phyloP scores from a whole-genome alignment of 1,284 basidiomycete species.

The Ganoderma meredithae region DNA sequence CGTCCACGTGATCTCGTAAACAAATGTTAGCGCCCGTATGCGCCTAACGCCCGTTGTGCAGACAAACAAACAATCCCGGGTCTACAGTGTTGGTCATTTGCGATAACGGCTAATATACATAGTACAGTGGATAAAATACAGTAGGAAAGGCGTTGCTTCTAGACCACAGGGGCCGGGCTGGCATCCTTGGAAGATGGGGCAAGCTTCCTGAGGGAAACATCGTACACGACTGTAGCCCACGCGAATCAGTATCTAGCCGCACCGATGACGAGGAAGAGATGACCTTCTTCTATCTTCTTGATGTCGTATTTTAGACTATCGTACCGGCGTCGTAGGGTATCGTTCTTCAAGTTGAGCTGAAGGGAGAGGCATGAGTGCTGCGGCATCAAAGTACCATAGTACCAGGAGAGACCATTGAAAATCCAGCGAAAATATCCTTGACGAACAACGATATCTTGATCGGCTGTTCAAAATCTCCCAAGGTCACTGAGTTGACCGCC shows the following conservation, averaged over 20 bases:
- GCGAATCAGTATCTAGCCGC: not conserved
- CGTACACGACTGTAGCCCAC: conserved; percentile 73
- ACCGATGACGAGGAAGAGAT: not conserved
- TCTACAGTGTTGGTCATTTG: not conserved
- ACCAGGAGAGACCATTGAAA: conserved; percentile 68
- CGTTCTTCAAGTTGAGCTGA: conserved; percentile 91
- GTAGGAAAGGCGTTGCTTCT: not conserved
- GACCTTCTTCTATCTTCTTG: conserved; percentile 91
- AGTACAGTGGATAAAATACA: not conserved
- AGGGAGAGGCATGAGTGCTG: not conserved
- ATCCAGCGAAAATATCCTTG: conserved; percentile 83
- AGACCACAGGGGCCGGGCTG: not conserved
- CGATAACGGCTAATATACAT: not conserved
- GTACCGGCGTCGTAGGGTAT: conserved; percentile 78
- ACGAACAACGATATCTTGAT: conserved; percentile 83
- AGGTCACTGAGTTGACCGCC: conserved; percentile 83
- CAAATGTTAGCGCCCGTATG: conserved; percentile 3
- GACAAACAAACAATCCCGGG: not conserved
- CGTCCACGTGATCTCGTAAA: conserved; percentile 25
- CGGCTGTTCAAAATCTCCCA: conserved; percentile 84
- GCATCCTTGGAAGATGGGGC: conserved; percentile 37
- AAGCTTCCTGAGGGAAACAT: conserved; percentile 80
- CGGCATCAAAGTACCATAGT: not conserved
- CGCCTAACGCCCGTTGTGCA: not conserved
- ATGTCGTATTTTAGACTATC: conserved; percentile 88